Evolutionary conservation across 805 yeast genomes (phyloP).

Genomic region (Cyberlindnera petersonii): DNA sequence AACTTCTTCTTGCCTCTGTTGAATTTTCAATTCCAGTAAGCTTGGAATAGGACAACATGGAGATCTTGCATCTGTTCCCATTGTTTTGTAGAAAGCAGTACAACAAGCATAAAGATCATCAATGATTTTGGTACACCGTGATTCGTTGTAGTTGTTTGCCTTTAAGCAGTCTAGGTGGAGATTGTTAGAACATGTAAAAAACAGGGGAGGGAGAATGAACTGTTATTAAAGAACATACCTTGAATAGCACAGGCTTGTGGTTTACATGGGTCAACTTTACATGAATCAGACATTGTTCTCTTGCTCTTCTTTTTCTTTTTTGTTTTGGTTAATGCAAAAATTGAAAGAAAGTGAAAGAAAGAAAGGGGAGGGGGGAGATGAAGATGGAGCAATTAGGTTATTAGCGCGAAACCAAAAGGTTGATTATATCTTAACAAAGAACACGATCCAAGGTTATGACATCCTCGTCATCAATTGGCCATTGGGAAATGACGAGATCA

Average conservation of each 20-base stretch:
- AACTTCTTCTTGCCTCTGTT: conserved; percentile 54
- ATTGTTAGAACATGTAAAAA: not conserved
- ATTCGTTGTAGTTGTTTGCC: conserved; percentile 60
- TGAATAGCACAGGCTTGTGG: conserved; percentile 81
- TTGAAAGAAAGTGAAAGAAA: no score
- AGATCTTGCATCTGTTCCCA: conserved; percentile 57
- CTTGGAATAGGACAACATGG: conserved; percentile 77
- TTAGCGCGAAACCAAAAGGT: not conserved
- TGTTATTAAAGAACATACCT: conserved; percentile 40
- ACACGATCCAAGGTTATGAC: not conserved
- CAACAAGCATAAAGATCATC: conserved; percentile 77
- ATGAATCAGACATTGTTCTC: not conserved
- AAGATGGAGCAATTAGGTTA: not conserved
- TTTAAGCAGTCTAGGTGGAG: conserved; percentile 54
- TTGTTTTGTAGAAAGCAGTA: conserved; percentile 52
- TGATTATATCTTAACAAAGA: no score
- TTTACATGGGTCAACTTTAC: conserved; percentile 52
- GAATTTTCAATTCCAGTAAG: conserved; percentile 56
- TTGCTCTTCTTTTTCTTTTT: not conserved
- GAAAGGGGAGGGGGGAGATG: no score
- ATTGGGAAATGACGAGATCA: not conserved
- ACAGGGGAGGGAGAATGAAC: conserved; percentile 6
- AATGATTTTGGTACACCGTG: conserved; percentile 66
- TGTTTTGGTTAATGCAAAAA: not conserved
- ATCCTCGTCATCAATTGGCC: not conserved